Conservation (phyloP, 768 basidiomycete species). For the Polyporus arcularius region DNA sequence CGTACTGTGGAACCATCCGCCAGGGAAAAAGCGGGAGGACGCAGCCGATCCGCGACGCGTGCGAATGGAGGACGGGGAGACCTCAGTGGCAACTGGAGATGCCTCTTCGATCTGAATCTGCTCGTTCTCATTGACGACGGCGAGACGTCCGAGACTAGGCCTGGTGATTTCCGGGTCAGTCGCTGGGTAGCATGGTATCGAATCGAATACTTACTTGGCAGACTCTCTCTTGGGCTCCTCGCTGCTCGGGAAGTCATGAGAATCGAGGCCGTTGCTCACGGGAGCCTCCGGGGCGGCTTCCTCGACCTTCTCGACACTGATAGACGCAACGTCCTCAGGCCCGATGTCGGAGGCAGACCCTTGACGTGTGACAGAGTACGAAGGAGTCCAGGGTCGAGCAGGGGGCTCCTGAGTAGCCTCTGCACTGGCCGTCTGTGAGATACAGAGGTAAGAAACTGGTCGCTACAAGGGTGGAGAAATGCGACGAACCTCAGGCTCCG, state of each 20-base stretch:
- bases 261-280: constrained; percentile 3
- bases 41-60: constrained; percentile 52
- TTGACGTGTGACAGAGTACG: constrained; percentile 39
- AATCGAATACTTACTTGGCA: constrained; percentile 15
- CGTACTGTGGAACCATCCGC: constrained; percentile 47
- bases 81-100: constrained; percentile 7
- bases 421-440: background rate
- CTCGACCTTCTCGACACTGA: background rate
- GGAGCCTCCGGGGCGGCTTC: background rate
- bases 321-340: constrained; percentile 5
- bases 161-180: constrained; percentile 3
- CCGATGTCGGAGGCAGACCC: constrained; percentile 28
- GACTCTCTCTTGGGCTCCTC: constrained; percentile 13
- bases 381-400: constrained; percentile 39
- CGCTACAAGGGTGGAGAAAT: background rate
- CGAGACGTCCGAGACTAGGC: constrained; percentile 27
- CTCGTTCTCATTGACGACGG: constrained; percentile 24
- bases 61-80: constrained; percentile 25
- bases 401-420: constrained; percentile 20
- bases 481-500: background rate
- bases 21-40: constrained; percentile 60
- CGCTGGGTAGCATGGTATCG: background rate
- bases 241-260: constrained; percentile 16
- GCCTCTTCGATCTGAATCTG: constrained; percentile 22
- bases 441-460: too few relatives aligned